Percentiles rank a stretch among this genome's conserved stretches.
These are phyloP conservation scores for Aureobasidium sp. DNA, from an alignment of 2,329 filamentous ascomycete species.

Conservation along the genomic window DNA sequence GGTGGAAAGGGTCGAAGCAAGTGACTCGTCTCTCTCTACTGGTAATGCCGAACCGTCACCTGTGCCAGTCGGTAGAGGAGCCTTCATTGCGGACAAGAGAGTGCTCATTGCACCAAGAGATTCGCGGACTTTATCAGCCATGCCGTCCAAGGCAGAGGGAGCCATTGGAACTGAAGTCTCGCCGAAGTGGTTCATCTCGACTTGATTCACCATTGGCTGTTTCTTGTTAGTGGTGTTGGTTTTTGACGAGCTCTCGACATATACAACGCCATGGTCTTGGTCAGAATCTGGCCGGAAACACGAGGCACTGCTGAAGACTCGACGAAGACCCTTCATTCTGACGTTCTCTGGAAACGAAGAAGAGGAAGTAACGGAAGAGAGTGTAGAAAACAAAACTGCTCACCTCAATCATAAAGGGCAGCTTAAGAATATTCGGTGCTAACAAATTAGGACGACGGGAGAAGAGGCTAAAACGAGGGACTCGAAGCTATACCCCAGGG, in stretches of 20 bases:
- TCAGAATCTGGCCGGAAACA: not conserved
- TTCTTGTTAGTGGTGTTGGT: not conserved
- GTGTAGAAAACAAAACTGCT: not conserved
- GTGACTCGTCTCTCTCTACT: constrained; percentile 16
- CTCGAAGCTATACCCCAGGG: constrained; percentile 2
- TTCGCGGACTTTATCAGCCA: constrained; percentile 15
- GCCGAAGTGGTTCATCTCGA: constrained; percentile 11
- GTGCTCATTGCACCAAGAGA: constrained; percentile 21
- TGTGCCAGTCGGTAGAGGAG: constrained; percentile 29
- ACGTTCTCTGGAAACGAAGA: too few relatives aligned
- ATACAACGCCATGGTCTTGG: not conserved
- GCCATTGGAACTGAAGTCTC: constrained; percentile 12
- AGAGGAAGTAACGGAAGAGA: too few relatives aligned
- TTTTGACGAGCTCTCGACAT: not conserved
- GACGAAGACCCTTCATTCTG: constrained; percentile 7
- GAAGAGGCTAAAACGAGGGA: constrained; percentile 1
- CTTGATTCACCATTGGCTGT: constrained; percentile 5
- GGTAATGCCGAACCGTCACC: constrained; percentile 36
- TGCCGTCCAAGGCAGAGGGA: constrained; percentile 19
- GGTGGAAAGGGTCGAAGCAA: constrained; percentile 13
- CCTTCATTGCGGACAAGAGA: constrained; percentile 24
- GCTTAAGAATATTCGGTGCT: not conserved
- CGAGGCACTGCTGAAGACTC: constrained; percentile 3
- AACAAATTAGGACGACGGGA: not conserved
- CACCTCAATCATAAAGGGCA: not conserved